Conservation (phyloP, 208 protist species). For the Leishmania arabica region DNA sequence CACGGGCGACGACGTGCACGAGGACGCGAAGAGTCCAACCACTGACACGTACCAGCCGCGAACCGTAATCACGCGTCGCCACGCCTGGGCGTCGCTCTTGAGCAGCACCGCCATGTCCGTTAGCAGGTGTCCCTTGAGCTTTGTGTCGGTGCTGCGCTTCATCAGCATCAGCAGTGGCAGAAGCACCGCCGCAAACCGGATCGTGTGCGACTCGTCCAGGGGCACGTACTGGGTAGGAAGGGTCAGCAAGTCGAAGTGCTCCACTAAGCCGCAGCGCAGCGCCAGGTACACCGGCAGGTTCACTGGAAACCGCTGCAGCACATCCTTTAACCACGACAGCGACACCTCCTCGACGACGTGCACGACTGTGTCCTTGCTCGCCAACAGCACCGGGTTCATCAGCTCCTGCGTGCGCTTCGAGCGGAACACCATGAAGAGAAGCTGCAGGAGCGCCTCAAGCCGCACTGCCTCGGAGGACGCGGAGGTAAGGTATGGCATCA, state of each 20-base stretch:
- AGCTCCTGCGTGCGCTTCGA: conserved; percentile 79
- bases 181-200: conserved; percentile 57
- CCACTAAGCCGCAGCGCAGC: conserved; percentile 68
- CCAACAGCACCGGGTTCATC: conserved; percentile 67
- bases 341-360: conserved; percentile 66
- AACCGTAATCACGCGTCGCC: conserved; percentile 59
- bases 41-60: conserved; percentile 74
- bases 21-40: conserved; percentile 43
- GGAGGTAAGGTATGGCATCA: conserved; percentile 68
- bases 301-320: conserved; percentile 36
- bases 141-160: conserved; percentile 39
- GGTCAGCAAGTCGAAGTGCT: conserved; percentile 50
- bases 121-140: conserved; percentile 50
- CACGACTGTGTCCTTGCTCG: conserved; percentile 49
- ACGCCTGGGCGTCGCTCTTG: conserved; percentile 56
- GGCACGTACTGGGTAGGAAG: conserved; percentile 36
- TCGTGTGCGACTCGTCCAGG: conserved; percentile 35
- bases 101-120: conserved; percentile 61
- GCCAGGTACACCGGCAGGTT: conserved; percentile 59
- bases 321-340: conserved; percentile 72
- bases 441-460: conserved; percentile 67
- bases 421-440: conserved; percentile 64
- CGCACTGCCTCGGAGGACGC: conserved; percentile 34
- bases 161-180: conserved; percentile 64
- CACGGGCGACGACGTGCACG: background rate